Evolutionary conservation across 2,329 filamentous ascomycete genomes (phyloP).

Genomic region (Tolypocladium pustulatum): DNA sequence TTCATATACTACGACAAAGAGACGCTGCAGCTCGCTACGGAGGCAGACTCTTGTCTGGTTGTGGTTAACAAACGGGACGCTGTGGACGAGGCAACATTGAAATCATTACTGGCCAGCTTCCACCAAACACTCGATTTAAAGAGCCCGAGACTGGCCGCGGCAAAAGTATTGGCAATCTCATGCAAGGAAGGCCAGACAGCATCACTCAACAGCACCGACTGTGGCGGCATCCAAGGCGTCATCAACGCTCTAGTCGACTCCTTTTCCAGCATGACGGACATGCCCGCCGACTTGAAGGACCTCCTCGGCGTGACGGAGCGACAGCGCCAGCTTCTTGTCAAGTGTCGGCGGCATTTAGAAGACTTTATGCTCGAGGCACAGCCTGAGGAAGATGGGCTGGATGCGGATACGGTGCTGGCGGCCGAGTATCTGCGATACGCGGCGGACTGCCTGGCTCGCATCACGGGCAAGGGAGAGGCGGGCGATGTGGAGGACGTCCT

Average conservation of each 20-base stretch:
- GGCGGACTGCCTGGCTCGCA: constrained; percentile 68
- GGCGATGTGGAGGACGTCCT: constrained; percentile 93
- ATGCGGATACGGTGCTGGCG: constrained; percentile 77
- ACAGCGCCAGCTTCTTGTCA: constrained; percentile 69
- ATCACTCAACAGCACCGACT: constrained; percentile 26
- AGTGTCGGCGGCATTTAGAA: constrained; percentile 62
- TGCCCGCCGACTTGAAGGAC: constrained; percentile 66
- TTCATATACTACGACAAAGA: constrained; percentile 43
- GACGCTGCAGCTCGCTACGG: constrained; percentile 41
- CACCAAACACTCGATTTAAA: constrained; percentile 8
- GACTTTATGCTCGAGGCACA: constrained; percentile 57
- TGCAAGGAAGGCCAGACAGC: constrained; percentile 49
- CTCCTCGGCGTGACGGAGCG: constrained; percentile 84
- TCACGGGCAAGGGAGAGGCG: constrained; percentile 75
- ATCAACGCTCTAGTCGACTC: constrained; percentile 54
- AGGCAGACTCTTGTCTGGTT: constrained; percentile 38
- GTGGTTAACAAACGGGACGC: constrained; percentile 55
- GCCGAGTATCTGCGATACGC: constrained; percentile 81
- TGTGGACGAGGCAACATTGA: constrained; percentile 23
- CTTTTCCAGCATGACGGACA: constrained; percentile 61
- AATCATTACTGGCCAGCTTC: constrained; percentile 30
- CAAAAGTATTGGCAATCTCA: constrained; percentile 47
- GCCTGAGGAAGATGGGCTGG: constrained; percentile 24
- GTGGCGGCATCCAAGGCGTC: constrained; percentile 59
- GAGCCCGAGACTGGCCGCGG: constrained; percentile 19